Base-by-base conservation (phyloP, 1,284 basidiomycete species). In the Moesziomyces globuligerus region DNA sequence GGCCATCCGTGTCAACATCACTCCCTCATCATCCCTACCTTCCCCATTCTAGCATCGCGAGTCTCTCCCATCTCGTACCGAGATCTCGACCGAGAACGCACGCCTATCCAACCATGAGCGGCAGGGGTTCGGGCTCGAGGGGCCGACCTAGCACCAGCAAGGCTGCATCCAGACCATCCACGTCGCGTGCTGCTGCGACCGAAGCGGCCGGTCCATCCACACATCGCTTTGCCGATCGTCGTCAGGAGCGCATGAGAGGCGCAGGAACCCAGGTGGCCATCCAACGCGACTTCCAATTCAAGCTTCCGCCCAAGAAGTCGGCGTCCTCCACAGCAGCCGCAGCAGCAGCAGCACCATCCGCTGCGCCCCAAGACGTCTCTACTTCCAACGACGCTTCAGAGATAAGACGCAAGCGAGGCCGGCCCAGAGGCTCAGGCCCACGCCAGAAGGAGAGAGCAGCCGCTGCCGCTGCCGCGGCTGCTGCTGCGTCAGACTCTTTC, bases 231-330 rank as follows among this genome's bases (percentile, higher is more conserved):
- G 67, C 68, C 8, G 61, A 73, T 3, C 46, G 71, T 24, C 42
- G 71, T 17, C 71, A 73, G 32, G 58, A 73, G 25, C 66, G 71
- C 15, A 73, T 73, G 71, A 48, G 71, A 47, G 71, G 71, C 29
- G 71, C 71, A 23, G 71, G 71, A 24, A 72, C 62, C 1, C 54
- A 56, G 17, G 55, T 66, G 13, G 69, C 69, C 9, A 72, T 72
- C 32, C 69, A 72, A 18, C 41, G 62, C 41, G 64, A 67, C n/a
- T 72, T 72, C 24, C 64, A 62, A 29, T 72, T 72, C 46, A 62
- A 72, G 51, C 48, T 67, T 13, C 69, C 69, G 2, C 21, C 51
- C 3, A 53, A 53, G 25, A 37, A 47, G 45, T 24, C 54, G 17
- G 55, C 50, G 32, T 34, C 49, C 13, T 25, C 46, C 21, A 13